phyloP scores from a whole-genome alignment of 108 stramenopile species.

The Fragilariopsis cylindrus region DNA sequence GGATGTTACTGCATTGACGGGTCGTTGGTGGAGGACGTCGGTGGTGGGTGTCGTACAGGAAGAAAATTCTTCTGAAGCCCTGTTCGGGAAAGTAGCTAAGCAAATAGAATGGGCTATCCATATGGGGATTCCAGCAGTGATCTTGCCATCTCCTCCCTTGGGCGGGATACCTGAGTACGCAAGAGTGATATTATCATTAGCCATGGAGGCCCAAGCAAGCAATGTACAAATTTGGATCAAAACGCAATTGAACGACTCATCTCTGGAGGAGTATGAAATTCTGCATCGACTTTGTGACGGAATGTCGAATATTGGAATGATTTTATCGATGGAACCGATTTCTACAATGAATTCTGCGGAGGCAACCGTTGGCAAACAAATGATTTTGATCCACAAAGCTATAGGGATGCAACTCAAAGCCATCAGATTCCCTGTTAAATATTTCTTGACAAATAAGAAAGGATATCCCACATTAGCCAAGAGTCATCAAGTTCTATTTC shows the following conservation, averaged over 20 bases:
- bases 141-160: constrained; percentile 69
- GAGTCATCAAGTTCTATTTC: constrained; percentile 77
- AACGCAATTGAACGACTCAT: constrained; percentile 43
- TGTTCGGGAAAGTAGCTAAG: not conserved
- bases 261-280: constrained; percentile 48
- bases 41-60: constrained; percentile 39
- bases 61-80: not conserved
- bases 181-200: constrained; percentile 46
- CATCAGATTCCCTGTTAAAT: constrained; percentile 61
- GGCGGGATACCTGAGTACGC: constrained; percentile 54
- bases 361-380: constrained; percentile 30
- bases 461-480: constrained; percentile 92
- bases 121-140: constrained; percentile 88
- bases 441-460: constrained; percentile 90
- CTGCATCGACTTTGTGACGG: constrained; percentile 78
- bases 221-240: constrained; percentile 81
- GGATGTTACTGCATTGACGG: constrained; percentile 40
- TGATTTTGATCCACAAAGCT: constrained; percentile 65
- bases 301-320: constrained; percentile 54
- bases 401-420: constrained; percentile 80
- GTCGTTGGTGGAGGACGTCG: constrained; percentile 47
- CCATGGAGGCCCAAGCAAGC: constrained; percentile 44
- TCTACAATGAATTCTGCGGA: constrained; percentile 33
- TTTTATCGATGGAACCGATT: constrained; percentile 43
- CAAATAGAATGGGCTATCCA: constrained; percentile 90